phyloP scores from a whole-genome alignment of 257 asterid genomes.

The Datura wrightii region DNA sequence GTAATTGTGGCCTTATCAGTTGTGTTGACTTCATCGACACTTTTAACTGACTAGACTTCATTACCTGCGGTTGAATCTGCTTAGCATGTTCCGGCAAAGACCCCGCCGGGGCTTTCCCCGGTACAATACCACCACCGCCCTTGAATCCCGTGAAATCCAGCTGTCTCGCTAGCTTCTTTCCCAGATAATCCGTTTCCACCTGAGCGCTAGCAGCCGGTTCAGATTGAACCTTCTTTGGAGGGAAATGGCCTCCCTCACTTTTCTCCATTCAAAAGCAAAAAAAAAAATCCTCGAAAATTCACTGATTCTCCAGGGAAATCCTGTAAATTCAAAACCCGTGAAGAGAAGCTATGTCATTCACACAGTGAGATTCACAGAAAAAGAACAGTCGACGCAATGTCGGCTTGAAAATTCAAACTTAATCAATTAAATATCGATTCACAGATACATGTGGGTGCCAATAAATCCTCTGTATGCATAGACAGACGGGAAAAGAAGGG shows the following conservation, averaged over 20 bases:
- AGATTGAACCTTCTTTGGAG: conserved; percentile 62
- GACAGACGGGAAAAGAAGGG: too few relatives aligned
- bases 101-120: background rate
- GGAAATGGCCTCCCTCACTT: conserved; percentile 73
- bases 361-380: conserved; percentile 43
- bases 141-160: conserved; percentile 77
- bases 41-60: conserved; percentile 17
- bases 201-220: conserved; percentile 55
- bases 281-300: background rate
- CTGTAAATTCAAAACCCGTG: conserved; percentile 31
- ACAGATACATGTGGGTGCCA: too few relatives aligned
- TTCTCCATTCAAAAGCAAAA: conserved; percentile 64
- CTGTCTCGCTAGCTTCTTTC: conserved; percentile 90
- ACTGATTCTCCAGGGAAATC: conserved; percentile 2
- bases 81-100: conserved; percentile 40
- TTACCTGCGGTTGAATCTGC: conserved; percentile 41
- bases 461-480: too few relatives aligned
- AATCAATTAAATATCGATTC: too few relatives aligned
- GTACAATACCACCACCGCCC: conserved; percentile 46
- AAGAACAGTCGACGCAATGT: too few relatives aligned
- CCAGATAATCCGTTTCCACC: conserved; percentile 58
- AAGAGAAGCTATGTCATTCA: conserved; percentile 34
- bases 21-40: conserved; percentile 40
- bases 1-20: conserved; percentile 36
- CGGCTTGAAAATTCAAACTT: too few relatives aligned